Base-by-base conservation (phyloP, 768 basidiomycete genomes). In the Galerina marginata region DNA sequence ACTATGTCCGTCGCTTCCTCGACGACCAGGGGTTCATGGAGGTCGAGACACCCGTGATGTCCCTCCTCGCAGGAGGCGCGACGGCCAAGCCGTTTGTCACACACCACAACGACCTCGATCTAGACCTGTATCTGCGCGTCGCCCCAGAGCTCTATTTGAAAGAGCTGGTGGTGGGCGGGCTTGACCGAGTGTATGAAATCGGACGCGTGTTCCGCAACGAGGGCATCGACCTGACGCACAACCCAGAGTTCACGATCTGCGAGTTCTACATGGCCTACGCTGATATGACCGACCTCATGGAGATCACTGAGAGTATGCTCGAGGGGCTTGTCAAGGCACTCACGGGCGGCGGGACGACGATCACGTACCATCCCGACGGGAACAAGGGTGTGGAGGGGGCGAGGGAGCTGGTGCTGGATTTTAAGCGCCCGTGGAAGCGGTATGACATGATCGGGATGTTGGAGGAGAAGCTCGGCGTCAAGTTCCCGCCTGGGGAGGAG, bases 221-320 rank as follows among this genome's bases (percentile, higher is more conserved):
- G 74, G 93, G 96, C 33, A 99, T 99, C 71, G 97, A 99, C 78
- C 79, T 99, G 65, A 99, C 97, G 15, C 97, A 99, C 76, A 99
- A 99, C 77, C 97, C 97, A 66, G 97, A 99, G 75, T 98, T 98
- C 80, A 93, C 94, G 5, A 96, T 98, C 78, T 99, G 96, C 84
- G 96, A 99, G 79, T 99, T 99, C 78, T 99, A 99, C 72, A 99
- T 99, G 96, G 96, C 97, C 33, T 99, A 98, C 68, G 97, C 97
- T 59, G 97, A 99, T 74, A 96, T 96, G 95, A 91, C 93, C 79
- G 97, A 99, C 72, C 59, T 99, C 59, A 98, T 99, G 96, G 97
- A 98, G 43, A 83, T 99, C 58, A 99, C 97, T 14, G 97, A 99
- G 76, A 77, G 79, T 44, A 82, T 99, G 79, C 72, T 99, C n/a